Conservation (phyloP, 2,329 filamentous ascomycete species). For the Trichoderma sp. region DNA sequence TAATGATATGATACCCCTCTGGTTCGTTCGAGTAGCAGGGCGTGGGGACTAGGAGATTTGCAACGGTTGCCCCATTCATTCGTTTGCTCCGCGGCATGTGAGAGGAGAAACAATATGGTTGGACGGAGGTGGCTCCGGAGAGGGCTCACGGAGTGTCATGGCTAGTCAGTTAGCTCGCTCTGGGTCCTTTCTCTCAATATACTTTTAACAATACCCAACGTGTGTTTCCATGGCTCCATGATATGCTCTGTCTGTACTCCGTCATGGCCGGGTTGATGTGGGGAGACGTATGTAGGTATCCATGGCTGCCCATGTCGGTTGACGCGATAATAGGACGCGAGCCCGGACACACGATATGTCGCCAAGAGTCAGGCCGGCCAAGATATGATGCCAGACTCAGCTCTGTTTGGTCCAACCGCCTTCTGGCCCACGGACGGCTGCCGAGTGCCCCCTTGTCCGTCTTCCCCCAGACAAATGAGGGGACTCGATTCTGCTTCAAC, state of each 20-base stretch:
- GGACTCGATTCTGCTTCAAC: background rate
- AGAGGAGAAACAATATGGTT: background rate
- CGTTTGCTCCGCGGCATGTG: background rate
- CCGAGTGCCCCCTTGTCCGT: background rate
- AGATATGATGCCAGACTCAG: background rate
- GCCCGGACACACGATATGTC: background rate
- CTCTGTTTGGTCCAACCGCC: background rate
- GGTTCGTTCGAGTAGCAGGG: constrained; percentile 6
- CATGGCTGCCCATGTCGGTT: background rate
- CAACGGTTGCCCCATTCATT: background rate
- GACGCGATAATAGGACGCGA: constrained; percentile 17
- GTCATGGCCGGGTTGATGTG: background rate
- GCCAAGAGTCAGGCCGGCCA: constrained; percentile 8
- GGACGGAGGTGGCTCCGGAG: background rate
- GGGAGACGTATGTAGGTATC: background rate
- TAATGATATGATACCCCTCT: constrained; percentile 16
- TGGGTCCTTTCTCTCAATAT: background rate
- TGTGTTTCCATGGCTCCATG: background rate
- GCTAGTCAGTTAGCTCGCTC: background rate
- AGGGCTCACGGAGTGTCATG: background rate
- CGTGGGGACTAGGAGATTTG: background rate
- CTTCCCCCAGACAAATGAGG: constrained; percentile 8
- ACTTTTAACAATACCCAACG: background rate
- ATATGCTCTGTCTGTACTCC: background rate
- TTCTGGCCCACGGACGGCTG: background rate